Conservation (phyloP, 768 basidiomycete genomes). For the Mycena pura region DNA sequence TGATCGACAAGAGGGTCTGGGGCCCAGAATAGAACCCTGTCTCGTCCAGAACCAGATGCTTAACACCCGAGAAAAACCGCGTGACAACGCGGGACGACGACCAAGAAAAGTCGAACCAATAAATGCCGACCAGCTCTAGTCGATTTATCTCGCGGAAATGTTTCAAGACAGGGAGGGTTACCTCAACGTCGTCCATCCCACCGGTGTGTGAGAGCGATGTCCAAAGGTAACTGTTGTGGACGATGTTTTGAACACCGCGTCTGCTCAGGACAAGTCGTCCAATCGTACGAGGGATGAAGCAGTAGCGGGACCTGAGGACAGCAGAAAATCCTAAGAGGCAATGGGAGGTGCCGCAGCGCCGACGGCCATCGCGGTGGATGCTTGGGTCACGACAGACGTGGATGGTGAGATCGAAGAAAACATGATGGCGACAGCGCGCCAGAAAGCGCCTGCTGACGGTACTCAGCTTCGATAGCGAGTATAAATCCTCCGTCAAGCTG, state of each 20-base stretch:
- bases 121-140: background rate
- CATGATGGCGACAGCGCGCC: background rate
- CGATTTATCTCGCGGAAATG: background rate
- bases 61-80: background rate
- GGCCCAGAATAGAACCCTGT: background rate
- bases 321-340: background rate
- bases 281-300: background rate
- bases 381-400: background rate
- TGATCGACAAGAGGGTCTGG: background rate
- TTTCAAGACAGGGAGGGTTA: background rate
- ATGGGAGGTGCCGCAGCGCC: background rate
- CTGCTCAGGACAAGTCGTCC: background rate
- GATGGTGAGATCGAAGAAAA: background rate
- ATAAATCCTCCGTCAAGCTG: background rate
- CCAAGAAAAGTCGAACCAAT: background rate
- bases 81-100: background rate
- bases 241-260: background rate
- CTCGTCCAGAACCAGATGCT: background rate
- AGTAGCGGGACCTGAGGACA: background rate
- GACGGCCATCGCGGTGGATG: background rate
- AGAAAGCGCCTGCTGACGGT: background rate
- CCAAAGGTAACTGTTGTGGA: background rate
- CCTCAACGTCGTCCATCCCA: background rate
- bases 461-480: background rate
- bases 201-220: background rate